Evolutionary conservation across 805 yeast species (phyloP), one percentile per base, ranked within the genome.

Genomic region (Starmerella gropengiesseri): DNA sequence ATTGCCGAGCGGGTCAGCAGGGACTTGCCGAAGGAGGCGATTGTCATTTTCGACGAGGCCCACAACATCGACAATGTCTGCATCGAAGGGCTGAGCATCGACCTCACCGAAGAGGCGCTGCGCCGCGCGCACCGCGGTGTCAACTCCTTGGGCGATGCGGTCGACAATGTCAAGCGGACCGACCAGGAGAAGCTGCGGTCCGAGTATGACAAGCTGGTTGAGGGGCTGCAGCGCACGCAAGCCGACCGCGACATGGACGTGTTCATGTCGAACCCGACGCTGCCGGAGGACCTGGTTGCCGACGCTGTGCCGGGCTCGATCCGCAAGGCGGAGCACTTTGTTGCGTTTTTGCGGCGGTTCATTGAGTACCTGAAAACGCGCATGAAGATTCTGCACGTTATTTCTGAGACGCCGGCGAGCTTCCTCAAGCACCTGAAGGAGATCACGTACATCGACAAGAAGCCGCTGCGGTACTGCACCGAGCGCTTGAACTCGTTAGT

Each of bases 51-150:
- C 59, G 99, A 91, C 65, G 99, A 91, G 66, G 98, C 98, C 37
- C 99, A 91, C 62, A 91, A 91, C 64, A 91, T 91, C 44, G 98
- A 91, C 69, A 91, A 91, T 68, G 99, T 91, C 44, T 91, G 99
- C 66, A 91, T 91, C 45, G 99, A 91, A 61, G 83, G 97, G 0
- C 63, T 91, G 31, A 84, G 95, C 5, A 70, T 91, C 37, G 97
- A 91, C 58, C 65, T 91, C 50, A 91, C 96, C 0, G 94, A 86
- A 53, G 96, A 89, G 52, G 75, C 85, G 7, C 63, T 91, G 47
- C 79, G 86, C 55, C 69, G 77, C 51, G 98, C 98, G 0, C 71
- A 94, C 1, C 71, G 78, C 51, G 97, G 97, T 51, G 94, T 95
- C 0, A 73, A 72, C 50, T 73, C 81, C 36, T 66, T 91, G 47